Conservation (phyloP, 352 stramenopile species). For the Globisporangium cylindrosporum region DNA sequence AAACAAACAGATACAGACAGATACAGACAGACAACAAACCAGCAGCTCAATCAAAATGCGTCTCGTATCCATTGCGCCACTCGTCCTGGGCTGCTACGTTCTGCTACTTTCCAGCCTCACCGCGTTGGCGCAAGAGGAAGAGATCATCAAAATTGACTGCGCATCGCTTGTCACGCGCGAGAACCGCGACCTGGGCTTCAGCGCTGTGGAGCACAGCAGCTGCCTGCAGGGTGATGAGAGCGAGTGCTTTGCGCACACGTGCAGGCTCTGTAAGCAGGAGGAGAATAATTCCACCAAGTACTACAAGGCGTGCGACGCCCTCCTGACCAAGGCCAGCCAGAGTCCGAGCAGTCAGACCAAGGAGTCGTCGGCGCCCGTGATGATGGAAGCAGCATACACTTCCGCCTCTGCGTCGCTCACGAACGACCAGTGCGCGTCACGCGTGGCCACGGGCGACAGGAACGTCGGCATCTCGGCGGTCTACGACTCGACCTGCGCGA, state of each 20-base stretch:
- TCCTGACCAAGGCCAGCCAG: not conserved
- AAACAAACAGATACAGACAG: too few relatives aligned
- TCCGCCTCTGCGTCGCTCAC: not conserved
- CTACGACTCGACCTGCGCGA: constrained; percentile 18
- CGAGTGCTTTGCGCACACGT: constrained; percentile 25
- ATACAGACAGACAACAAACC: not conserved
- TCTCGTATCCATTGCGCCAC: not conserved
- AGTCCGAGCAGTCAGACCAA: not conserved
- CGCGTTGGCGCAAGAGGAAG: not conserved
- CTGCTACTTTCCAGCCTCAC: not conserved
- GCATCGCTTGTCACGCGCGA: not conserved
- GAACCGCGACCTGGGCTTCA: constrained; percentile 8
- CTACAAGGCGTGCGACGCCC: constrained; percentile 7
- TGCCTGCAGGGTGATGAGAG: not conserved
- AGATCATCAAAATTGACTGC: not conserved
- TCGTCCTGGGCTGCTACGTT: not conserved
- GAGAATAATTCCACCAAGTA: constrained; percentile 16
- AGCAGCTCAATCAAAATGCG: constrained; percentile 6
- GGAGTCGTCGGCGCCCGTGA: not conserved
- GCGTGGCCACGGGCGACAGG: constrained; percentile 30
- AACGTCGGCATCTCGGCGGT: constrained; percentile 33
- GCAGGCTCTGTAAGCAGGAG: constrained; percentile 19
- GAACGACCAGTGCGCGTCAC: constrained; percentile 21
- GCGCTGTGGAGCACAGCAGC: constrained; percentile 4
- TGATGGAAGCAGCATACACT: not conserved